Conservation (phyloP, 345 rosid species). For the Zanthoxylum bungeanum region DNA sequence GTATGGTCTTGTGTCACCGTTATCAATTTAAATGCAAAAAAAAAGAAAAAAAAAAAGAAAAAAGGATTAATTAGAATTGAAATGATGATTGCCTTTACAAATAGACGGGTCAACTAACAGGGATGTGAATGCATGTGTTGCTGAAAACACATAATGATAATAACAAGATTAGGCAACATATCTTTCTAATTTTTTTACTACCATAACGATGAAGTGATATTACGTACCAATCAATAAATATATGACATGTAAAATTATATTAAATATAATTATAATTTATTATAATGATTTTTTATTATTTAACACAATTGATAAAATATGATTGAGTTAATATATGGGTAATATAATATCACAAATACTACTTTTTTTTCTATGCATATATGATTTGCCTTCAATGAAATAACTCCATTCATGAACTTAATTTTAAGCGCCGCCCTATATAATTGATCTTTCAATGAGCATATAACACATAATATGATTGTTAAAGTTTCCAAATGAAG, state of each 20-base stretch:
- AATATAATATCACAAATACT: no score
- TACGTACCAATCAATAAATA: no score
- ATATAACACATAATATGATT: background rate
- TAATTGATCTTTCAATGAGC: background rate
- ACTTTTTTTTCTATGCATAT: no score
- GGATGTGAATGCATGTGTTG: background rate
- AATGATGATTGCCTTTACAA: background rate
- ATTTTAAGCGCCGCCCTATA: background rate
- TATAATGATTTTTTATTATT: no score
- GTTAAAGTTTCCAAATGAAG: background rate
- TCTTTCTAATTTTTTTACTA: no score
- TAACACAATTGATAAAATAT: no score
- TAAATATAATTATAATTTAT: no score
- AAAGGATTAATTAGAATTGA: background rate
- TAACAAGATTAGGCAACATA: background rate
- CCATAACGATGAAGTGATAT: no score
- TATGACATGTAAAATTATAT: no score
- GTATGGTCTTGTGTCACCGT: background rate
- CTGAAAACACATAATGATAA: constrained; percentile 1
- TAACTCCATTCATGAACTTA: background rate
- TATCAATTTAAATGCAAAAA: background rate
- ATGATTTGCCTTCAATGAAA: background rate
- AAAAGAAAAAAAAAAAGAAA: no score
- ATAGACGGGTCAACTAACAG: constrained; percentile 10
- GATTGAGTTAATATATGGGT: no score